Conservation (phyloP, 805 yeast genomes). For the Candida hungchunana region DNA sequence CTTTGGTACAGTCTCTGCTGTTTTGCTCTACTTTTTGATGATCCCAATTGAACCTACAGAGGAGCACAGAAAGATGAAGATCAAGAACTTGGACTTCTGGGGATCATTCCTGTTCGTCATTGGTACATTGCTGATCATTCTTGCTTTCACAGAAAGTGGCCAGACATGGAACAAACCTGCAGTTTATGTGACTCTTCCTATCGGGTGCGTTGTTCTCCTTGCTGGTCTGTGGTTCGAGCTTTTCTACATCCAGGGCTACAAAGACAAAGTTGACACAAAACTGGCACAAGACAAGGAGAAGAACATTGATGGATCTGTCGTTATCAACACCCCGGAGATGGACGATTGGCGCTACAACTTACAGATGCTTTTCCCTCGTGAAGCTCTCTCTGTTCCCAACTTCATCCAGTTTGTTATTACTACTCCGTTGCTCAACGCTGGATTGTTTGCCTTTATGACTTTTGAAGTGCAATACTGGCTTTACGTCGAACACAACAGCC, state of each 20-base stretch:
- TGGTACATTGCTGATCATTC: constrained; percentile 36
- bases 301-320: constrained; percentile 2
- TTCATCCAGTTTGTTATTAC: constrained; percentile 23
- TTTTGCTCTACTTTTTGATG: constrained; percentile 28
- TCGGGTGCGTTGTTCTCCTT: constrained; percentile 34
- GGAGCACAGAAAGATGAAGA: constrained; percentile 14
- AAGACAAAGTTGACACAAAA: constrained; percentile 7
- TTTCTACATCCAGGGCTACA: constrained; percentile 18
- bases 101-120: constrained; percentile 32
- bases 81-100: constrained; percentile 32
- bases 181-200: constrained; percentile 37
- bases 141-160: constrained; percentile 44
- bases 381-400: constrained; percentile 26
- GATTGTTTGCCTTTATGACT: constrained; percentile 20
- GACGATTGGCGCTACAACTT: constrained; percentile 17
- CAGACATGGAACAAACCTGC: constrained; percentile 37
- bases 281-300: constrained; percentile 4
- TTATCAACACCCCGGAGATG: neutral
- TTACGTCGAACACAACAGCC: constrained; percentile 26
- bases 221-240: constrained; percentile 31
- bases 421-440: constrained; percentile 19
- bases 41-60: constrained; percentile 28
- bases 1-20: constrained; percentile 18
- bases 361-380: constrained; percentile 27
- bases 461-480: constrained; percentile 26